phyloP scores from a whole-genome alignment of 2,329 filamentous ascomycete genomes.

The Trichophaea hybrida region DNA sequence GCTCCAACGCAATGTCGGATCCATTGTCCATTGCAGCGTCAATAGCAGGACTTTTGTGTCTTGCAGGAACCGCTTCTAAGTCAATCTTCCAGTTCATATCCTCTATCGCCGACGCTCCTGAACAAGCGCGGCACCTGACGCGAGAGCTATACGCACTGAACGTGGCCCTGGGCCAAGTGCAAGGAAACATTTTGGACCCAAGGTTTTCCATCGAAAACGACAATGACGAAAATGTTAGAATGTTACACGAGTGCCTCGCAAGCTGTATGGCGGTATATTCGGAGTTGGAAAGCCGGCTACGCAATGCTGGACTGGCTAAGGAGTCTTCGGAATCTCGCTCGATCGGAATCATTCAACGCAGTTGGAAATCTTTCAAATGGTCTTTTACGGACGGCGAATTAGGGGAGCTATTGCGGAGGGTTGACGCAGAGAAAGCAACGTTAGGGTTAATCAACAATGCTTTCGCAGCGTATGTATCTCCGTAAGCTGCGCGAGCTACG shows the following conservation, averaged over 20 bases:
- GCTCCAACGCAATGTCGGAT: constrained; percentile 2
- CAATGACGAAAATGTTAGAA: constrained; percentile 2
- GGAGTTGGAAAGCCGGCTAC: background rate
- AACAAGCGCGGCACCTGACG: constrained; percentile 2
- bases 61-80: constrained; percentile 11
- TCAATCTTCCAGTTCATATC: constrained; percentile 9
- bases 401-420: constrained; percentile 1
- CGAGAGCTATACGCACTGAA: constrained; percentile 8
- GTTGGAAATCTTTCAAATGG: constrained; percentile 7
- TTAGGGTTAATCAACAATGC: background rate
- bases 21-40: constrained; percentile 12
- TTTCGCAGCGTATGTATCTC: constrained; percentile 2
- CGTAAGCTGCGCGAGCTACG: no score
- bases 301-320: background rate
- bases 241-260: constrained; percentile 3
- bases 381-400: constrained; percentile 10
- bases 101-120: constrained; percentile 10
- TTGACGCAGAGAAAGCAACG: constrained; percentile 12
- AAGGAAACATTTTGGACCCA: constrained; percentile 5
- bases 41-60: constrained; percentile 8
- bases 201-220: background rate
- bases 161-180: constrained; percentile 9
- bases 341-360: background rate
- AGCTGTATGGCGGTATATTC: constrained; percentile 2
- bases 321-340: background rate